Evolutionary conservation across 2,329 filamentous ascomycete genomes (phyloP), one percentile per base, ranked within the genome.

Genomic region (Leptographium radiaticola): DNA sequence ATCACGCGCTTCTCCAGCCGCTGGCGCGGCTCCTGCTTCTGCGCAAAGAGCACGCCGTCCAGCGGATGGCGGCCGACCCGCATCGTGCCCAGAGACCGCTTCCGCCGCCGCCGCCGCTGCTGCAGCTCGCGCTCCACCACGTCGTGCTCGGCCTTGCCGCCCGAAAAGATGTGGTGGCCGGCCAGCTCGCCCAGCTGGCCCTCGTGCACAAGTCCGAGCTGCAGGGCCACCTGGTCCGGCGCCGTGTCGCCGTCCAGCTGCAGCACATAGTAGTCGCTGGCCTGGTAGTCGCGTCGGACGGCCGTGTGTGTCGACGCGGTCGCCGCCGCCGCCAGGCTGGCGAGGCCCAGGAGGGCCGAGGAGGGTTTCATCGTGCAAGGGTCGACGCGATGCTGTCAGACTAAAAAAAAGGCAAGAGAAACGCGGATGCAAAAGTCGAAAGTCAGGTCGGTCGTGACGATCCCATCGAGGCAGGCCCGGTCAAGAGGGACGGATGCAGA

Each of bases 221-320:
- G 76, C 47, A 73, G 71, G 33, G 89, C 89, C 58, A 96, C 75
- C 43, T 84, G 75, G 30, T 77, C 70, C 16, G 89, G 89, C 15
- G 81, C 75, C 8, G 79, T 74, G 40, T 77, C 73, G 13, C 79
- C 71, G 56, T 85, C 80, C 63, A 98, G 78, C 60, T 96, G 87
- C 48, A 98, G 75, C 59, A 94, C 89, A 67, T 97, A 96, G 71
- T 95, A 97, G 68, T 98, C 91, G 69, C 89, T 81, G 42, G 79
- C 75, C 50, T 86, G 79, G 73, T 94, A 87, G 64, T 93, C 79
- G 61, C 87, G 84, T 58, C 55, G 75, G 71, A 50, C 74, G 71
- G 46, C 80, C 67, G 52, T 62, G 59, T 47, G 73, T 66, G 34
- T 75, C 72, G 55, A 73, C 69, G 57, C 69, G 31, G 69, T 59